Evolutionary conservation across 768 basidiomycete genomes (phyloP).

Genomic region (Termitomyces heimii): DNA sequence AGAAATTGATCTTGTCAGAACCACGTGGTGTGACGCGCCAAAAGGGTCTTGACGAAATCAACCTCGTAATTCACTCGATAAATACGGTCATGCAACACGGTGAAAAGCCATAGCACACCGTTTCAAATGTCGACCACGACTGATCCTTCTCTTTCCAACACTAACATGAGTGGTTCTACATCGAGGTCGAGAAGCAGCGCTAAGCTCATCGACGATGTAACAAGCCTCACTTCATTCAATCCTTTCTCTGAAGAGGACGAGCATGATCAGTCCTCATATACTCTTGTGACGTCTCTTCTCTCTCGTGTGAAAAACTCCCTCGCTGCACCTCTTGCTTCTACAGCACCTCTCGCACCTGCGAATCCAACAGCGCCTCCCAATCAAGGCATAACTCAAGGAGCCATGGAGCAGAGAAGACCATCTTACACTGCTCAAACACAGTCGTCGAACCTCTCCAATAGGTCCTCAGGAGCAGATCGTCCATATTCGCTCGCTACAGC

Average conservation of each 20-base stretch:
- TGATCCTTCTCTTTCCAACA: conserved; percentile 18
- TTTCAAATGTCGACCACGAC: background rate
- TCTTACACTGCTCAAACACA: conserved; percentile 41
- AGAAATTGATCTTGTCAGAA: background rate
- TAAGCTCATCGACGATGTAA: conserved; percentile 54
- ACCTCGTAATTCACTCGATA: background rate
- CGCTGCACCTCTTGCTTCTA: conserved; percentile 56
- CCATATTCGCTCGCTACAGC: conserved; percentile 50
- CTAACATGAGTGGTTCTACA: conserved; percentile 33
- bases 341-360: conserved; percentile 34
- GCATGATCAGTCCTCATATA: conserved; percentile 82
- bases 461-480: conserved; percentile 45
- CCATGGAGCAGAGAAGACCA: conserved; percentile 54
- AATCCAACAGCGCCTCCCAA: conserved; percentile 25
- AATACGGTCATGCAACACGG: background rate
- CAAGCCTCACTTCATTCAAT: conserved; percentile 80
- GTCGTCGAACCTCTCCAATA: conserved; percentile 42
- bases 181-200: conserved; percentile 61
- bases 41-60: background rate
- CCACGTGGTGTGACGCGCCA: conserved; percentile 1
- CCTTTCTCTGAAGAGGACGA: conserved; percentile 93
- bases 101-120: background rate
- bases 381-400: conserved; percentile 12
- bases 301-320: conserved; percentile 80
- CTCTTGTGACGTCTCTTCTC: conserved; percentile 74